Conservation (phyloP, 2,329 filamentous ascomycete genomes). For the Aspergillus glaucus region DNA sequence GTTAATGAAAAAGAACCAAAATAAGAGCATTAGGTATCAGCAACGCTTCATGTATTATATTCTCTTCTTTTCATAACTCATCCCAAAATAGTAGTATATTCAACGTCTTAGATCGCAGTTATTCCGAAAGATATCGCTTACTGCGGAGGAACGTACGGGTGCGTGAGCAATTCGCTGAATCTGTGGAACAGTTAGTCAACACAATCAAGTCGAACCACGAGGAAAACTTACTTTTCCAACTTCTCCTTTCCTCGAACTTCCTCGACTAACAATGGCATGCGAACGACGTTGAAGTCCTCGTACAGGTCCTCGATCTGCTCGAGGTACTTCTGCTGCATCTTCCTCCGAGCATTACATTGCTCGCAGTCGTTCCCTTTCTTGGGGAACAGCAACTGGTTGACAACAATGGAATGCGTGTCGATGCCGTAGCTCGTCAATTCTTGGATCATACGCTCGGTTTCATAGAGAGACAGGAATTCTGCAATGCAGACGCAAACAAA, state of each 20-base stretch:
- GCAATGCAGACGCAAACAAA: constrained; percentile 98
- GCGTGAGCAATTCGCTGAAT: constrained; percentile 46
- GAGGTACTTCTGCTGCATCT: constrained; percentile 99
- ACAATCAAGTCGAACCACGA: background rate
- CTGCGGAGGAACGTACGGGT: constrained; percentile 43
- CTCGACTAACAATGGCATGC: constrained; percentile 93
- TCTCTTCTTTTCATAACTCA: constrained; percentile 35
- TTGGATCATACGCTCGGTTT: constrained; percentile 99
- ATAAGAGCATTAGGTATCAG: background rate
- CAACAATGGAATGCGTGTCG: constrained; percentile 94
- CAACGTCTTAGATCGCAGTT: constrained; percentile 8
- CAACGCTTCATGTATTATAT: constrained; percentile 24
- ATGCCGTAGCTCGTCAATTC: constrained; percentile 89
- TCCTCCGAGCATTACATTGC: constrained; percentile 87
- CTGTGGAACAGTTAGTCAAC: constrained; percentile 22
- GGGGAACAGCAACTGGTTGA: constrained; percentile 95
- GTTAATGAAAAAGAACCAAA: too few relatives aligned
- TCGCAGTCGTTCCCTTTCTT: constrained; percentile 79
- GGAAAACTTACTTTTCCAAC: constrained; percentile 63
- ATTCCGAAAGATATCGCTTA: constrained; percentile 19
- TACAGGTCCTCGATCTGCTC: constrained; percentile 98
- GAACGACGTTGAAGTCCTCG: constrained; percentile 97
- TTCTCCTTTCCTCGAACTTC: constrained; percentile 94
- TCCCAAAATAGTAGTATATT: constrained; percentile 18
- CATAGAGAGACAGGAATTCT: constrained; percentile 92